These are phyloP conservation scores for Biancaea sappan DNA, from an alignment of 306 rosid species.

Conservation along the genomic window DNA sequence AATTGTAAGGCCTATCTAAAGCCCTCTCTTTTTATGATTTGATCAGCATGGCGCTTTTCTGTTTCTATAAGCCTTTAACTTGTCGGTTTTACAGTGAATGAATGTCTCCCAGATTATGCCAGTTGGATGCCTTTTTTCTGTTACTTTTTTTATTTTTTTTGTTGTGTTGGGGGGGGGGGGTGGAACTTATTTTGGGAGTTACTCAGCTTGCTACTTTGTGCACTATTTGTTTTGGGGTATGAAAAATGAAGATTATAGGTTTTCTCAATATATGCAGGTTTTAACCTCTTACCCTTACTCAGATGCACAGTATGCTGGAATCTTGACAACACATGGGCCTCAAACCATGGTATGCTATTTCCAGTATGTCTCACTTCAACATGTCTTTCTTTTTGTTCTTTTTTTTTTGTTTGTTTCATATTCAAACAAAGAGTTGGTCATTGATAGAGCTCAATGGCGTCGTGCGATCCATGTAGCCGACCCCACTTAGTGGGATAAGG, in stretches of 20 bases:
- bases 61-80: slow-evolving; percentile 9
- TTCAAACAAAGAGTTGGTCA: no score
- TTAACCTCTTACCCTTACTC: slow-evolving; percentile 63
- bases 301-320: slow-evolving; percentile 64
- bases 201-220: slow-evolving; percentile 17
- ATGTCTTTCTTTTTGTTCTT: no score
- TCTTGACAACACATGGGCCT: slow-evolving; percentile 55
- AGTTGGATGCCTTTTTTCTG: no score
- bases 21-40: no score
- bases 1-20: slow-evolving; percentile 54
- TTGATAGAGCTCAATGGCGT: no score
- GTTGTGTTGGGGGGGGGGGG: no score
- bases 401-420: background rate
- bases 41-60: no score
- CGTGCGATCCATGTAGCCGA: no score
- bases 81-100: slow-evolving; percentile 15
- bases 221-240: background rate
- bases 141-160: no score
- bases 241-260: slow-evolving; percentile 29
- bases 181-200: background rate
- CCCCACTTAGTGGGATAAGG: no score
- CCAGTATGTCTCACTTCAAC: background rate
- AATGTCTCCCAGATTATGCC: slow-evolving; percentile 10
- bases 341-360: slow-evolving; percentile 33
- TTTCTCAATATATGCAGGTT: slow-evolving; percentile 58